A percentile compares a stretch with the other conserved stretches of the same genome.
These are phyloP conservation scores for Coelastrella sp. DNA, from an alignment of 139 green algal species.

Conservation along the genomic window DNA sequence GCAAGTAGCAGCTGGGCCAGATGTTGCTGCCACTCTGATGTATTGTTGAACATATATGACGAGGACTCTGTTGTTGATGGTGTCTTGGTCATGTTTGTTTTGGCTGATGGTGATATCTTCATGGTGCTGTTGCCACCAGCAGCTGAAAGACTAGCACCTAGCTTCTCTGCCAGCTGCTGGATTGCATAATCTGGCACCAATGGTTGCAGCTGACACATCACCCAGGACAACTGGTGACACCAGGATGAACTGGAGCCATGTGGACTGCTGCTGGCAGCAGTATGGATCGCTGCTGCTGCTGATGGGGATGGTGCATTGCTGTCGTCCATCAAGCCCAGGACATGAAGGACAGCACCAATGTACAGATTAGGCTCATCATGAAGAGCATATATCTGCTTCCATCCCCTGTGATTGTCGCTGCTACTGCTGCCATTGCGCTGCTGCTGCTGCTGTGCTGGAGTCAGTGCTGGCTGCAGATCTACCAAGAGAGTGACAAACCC, in stretches of 20 bases:
- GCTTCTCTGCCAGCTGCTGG: slow-evolving; percentile 1
- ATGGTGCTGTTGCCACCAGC: neutral
- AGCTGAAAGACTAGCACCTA: slow-evolving; percentile 14
- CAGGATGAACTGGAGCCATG: neutral
- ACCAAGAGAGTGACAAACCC: neutral
- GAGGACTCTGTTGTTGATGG: neutral
- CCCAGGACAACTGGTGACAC: neutral
- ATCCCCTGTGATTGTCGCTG: slow-evolving; percentile 4
- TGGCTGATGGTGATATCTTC: neutral
- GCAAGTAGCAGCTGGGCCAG: neutral
- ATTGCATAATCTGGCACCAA: neutral
- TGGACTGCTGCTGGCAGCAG: slow-evolving; percentile 1
- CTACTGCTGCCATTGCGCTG: neutral
- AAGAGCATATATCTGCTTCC: neutral
- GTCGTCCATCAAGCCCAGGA: slow-evolving; percentile 11
- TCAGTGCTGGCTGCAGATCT: slow-evolving; percentile 1
- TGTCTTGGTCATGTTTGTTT: neutral
- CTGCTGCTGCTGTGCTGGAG: neutral
- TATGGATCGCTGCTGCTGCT: neutral
- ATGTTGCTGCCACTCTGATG: neutral
- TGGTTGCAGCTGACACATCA: neutral
- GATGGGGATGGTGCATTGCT: neutral
- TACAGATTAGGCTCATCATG: neutral
- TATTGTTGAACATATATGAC: too few relatives aligned
- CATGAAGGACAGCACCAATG: slow-evolving; percentile 16